Evolutionary conservation across 2,329 filamentous ascomycete species (phyloP).

Genomic region (Coniochaeta hoffmannii): DNA sequence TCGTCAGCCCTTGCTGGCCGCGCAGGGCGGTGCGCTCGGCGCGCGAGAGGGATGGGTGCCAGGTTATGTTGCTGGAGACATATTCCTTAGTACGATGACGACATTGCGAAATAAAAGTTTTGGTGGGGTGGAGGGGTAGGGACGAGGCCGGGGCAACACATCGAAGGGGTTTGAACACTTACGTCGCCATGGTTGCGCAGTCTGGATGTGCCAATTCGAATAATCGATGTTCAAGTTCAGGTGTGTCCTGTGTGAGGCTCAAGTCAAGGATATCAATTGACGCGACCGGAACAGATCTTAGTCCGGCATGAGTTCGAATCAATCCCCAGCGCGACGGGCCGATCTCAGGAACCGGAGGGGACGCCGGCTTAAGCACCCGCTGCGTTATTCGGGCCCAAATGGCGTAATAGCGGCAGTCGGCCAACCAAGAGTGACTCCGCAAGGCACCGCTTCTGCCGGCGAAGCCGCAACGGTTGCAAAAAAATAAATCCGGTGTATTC

Average conservation of each 20-base stretch:
- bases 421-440: neutral
- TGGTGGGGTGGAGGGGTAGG: neutral
- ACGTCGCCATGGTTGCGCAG: neutral
- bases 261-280: neutral
- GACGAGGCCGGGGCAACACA: too few relatives aligned
- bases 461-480: neutral
- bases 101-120: neutral
- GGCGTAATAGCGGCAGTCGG: neutral
- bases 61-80: conserved; percentile 82
- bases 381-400: neutral
- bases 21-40: conserved; percentile 66
- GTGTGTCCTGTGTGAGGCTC: neutral
- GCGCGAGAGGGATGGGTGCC: conserved; percentile 76
- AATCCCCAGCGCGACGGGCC: neutral
- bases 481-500: neutral
- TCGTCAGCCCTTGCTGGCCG: conserved; percentile 82
- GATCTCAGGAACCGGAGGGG: neutral
- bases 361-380: neutral
- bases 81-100: neutral
- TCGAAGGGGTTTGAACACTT: too few relatives aligned
- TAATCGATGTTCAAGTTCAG: neutral
- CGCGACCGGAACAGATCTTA: neutral
- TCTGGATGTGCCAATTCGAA: neutral
- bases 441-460: neutral
- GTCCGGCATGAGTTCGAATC: neutral